Evolutionary conservation across 2,329 filamentous ascomycete species (phyloP).

Genomic region (Colletotrichum sp.): DNA sequence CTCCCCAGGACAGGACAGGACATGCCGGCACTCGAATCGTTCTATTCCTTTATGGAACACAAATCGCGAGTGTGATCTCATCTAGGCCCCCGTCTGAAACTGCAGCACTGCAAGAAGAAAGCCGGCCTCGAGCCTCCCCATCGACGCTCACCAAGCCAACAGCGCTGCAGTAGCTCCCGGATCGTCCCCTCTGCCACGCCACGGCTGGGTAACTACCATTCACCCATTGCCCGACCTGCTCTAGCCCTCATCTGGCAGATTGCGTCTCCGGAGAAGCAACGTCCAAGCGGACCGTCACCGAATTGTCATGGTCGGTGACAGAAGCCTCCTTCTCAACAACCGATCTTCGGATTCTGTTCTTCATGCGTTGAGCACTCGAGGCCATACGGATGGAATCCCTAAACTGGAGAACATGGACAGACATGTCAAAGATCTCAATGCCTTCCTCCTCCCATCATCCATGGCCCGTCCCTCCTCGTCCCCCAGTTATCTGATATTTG

Average conservation of each 20-base stretch:
- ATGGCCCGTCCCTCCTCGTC: background rate
- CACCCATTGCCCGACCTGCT: background rate
- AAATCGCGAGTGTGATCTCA: background rate
- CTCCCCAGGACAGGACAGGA: background rate
- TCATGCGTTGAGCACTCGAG: background rate
- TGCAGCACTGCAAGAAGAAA: background rate
- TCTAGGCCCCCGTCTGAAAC: slow-evolving; percentile 4
- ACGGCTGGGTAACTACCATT: background rate
- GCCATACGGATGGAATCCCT: background rate
- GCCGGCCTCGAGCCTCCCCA: background rate
- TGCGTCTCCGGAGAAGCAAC: background rate
- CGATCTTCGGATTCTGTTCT: background rate
- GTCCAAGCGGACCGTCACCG: background rate
- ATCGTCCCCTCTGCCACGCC: background rate
- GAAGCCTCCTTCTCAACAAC: background rate
- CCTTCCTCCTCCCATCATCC: background rate
- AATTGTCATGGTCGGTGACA: background rate
- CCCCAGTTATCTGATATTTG: background rate
- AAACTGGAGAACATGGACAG: background rate
- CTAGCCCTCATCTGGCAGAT: background rate
- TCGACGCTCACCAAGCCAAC: background rate
- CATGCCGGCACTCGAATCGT: slow-evolving; percentile 4
- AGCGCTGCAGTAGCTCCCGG: slow-evolving; percentile 6
- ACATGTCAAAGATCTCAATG: background rate
- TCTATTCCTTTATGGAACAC: background rate